Evolutionary conservation across 2,329 filamentous ascomycete genomes (phyloP), one percentile per base, ranked within the genome.

Genomic region (Knoxdaviesia capensis): DNA sequence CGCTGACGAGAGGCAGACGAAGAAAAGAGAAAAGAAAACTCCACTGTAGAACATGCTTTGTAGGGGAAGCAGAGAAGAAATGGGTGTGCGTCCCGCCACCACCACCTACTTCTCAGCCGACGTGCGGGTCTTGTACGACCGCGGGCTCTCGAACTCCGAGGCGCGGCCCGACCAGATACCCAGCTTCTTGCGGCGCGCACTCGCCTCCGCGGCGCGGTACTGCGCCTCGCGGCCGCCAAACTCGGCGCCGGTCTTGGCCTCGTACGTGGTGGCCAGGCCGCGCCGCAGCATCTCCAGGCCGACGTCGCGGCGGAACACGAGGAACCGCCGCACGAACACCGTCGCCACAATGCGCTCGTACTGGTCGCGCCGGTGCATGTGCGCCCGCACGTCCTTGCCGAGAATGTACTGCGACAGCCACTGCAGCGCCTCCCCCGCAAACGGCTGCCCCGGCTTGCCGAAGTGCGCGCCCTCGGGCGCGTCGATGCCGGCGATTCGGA

Each of bases 401-500:
- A 75, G 61, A 7, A 96, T 65, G 56, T 85, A 84, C 5, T 61
- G 60, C 10, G 70, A 75, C n/a, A 98, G 69, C 77, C 84, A 96
- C 11, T 72, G 62, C 41, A 88, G 65, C 6, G 90, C 85, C 58
- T 96, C 88, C 45, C 74, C 67, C 4, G 83, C 71, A 56, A 76
- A 86, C 1, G 87, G 88, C 59, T 98, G 90, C 7, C 78, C 82
- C 30, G 84, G 80, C 41, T 77, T 74, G 42, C 92, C 92, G 59
- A 94, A 98, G 59, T 98, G 90, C 6, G 87, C 79, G 43, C 82
- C 67, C 61, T 98, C 90, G 2, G 90, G 90, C 7, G 92, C 90
- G 58, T 98, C 90, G 43, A 98, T 65, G 40, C 90, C 90, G 10
- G 90, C 90, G 44, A 98, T 69, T 31, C 90, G 82, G 44, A 98